A percentile compares a stretch with the other conserved stretches of the same genome.
These are phyloP conservation scores for Dendrobium officinale DNA, from an alignment of 106 monocot genomes.

Conservation along the genomic window DNA sequence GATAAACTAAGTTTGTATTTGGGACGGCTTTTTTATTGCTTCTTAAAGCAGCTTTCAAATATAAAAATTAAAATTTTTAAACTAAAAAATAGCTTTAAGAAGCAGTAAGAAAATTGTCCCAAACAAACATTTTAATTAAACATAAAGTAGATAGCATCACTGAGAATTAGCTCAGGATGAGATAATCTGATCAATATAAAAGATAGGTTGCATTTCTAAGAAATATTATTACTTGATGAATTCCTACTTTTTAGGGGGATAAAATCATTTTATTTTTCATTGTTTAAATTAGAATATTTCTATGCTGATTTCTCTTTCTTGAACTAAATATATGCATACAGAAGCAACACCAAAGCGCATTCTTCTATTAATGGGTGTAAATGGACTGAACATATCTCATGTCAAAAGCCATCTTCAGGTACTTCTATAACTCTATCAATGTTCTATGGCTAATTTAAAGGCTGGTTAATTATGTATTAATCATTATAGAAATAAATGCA, in stretches of 20 bases:
- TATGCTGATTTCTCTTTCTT: not conserved
- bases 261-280: not conserved
- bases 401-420: slow-evolving; percentile 94
- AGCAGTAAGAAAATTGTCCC: too few species aligned
- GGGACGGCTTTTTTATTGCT: too few species aligned
- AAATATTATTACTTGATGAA: not conserved
- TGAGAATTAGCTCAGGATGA: too few species aligned
- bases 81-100: too few species aligned
- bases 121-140: too few species aligned
- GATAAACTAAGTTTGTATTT: too few species aligned
- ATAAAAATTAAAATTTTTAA: too few species aligned
- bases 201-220: not conserved
- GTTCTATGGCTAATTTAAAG: not conserved
- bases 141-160: too few species aligned
- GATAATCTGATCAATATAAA: not conserved
- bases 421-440: not conserved
- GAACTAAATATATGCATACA: slow-evolving; percentile 11
- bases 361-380: slow-evolving; percentile 51
- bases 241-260: not conserved
- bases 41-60: too few species aligned
- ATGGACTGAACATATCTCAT: slow-evolving; percentile 62
- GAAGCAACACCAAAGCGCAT: slow-evolving; percentile 81
- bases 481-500: too few species aligned
- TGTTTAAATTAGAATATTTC: not conserved
- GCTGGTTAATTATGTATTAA: too few species aligned